Evolutionary conservation across 2,329 filamentous ascomycete species (phyloP).

Genomic region (Epichloe bromicola): DNA sequence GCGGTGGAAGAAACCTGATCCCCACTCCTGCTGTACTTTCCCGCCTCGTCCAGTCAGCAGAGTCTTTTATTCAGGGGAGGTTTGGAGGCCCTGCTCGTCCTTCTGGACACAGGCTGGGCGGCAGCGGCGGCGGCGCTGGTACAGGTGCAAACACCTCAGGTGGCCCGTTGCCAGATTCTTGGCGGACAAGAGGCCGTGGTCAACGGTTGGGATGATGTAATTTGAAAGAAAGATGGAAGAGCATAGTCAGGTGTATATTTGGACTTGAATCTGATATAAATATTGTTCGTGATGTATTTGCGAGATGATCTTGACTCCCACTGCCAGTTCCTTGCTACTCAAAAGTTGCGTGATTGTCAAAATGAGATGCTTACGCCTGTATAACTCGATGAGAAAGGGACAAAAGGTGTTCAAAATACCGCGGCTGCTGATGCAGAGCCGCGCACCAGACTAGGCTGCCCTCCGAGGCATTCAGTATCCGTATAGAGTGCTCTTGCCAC

Average conservation of each 20-base stretch:
- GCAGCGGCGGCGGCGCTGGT: not conserved
- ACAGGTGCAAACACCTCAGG: constrained; percentile 27
- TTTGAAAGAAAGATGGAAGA: too few relatives aligned
- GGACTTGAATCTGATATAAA: not conserved
- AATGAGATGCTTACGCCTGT: not conserved
- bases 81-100: constrained; percentile 42
- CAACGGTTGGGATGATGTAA: constrained; percentile 35
- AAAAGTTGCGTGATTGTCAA: not conserved
- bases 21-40: constrained; percentile 61
- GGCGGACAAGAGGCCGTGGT: constrained; percentile 49
- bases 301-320: not conserved
- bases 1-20: constrained; percentile 66
- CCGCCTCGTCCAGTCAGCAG: constrained; percentile 43
- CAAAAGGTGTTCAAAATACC: not conserved
- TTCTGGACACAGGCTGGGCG: constrained; percentile 19
- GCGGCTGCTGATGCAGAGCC: not conserved
- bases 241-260: too few relatives aligned
- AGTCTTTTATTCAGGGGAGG: constrained; percentile 7
- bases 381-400: not conserved
- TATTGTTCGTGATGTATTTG: not conserved
- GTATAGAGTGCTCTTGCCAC: constrained; percentile 23
- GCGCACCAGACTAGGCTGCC: not conserved
- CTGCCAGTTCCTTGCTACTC: not conserved
- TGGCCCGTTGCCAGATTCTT: constrained; percentile 47
- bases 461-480: constrained; percentile 8